Conservation (phyloP, 169 alveolate species). For the Amoebophrya sp. region DNA sequence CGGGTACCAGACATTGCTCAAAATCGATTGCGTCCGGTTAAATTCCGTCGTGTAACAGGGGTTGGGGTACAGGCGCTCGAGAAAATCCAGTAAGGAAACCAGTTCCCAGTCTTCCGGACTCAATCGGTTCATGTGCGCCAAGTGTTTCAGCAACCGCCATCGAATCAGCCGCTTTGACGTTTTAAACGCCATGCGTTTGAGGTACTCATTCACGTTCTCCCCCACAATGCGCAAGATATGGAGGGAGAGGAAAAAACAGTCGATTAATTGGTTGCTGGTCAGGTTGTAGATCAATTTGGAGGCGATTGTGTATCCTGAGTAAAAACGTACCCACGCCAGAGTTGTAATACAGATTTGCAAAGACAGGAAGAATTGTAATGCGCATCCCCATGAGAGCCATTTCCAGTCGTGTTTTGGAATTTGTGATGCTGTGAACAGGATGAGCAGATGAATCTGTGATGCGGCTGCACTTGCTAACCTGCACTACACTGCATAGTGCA, state of each 20-base stretch:
- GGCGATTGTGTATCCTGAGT: no score
- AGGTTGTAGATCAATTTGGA: not conserved
- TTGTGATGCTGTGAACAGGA: no score
- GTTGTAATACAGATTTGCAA: no score
- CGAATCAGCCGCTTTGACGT: not conserved
- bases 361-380: no score
- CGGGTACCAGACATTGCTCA: not conserved
- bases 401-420: no score
- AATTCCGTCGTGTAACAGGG: slow-evolving; percentile 15
- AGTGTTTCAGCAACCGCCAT: slow-evolving; percentile 16
- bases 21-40: not conserved
- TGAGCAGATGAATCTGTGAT: no score
- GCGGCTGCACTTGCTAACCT: no score
- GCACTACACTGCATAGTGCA: no score
- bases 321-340: no score
- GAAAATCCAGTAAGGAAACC: not conserved
- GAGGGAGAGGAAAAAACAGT: not conserved
- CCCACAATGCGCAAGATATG: not conserved
- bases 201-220: not conserved
- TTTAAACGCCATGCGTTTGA: not conserved
- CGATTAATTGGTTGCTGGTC: not conserved
- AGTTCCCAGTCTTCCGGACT: not conserved
- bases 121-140: not conserved
- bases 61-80: slow-evolving; percentile 13
- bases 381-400: no score